Percentiles rank a stretch among this genome's conserved stretches.
phyloP scores from a whole-genome alignment of 495 filamentous ascomycete genomes.

The Neurospora africana region DNA sequence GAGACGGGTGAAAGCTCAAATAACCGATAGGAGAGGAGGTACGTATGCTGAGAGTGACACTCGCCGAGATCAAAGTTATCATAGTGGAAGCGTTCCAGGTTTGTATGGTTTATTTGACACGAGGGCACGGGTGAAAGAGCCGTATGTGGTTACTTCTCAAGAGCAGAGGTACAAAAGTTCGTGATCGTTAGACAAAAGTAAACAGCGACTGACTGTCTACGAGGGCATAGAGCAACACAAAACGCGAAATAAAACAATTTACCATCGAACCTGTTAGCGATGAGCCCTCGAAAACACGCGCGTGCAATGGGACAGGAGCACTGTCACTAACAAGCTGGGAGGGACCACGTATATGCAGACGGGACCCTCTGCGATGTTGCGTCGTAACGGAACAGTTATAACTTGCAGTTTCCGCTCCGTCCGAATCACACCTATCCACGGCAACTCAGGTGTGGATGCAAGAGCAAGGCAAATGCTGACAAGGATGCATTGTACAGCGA shows the following conservation, averaged over 20 bases:
- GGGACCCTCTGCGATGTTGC: not conserved
- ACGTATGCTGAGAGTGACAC: not conserved
- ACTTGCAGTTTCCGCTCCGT: not conserved
- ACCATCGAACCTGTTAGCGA: not conserved
- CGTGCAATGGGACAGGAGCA: not conserved
- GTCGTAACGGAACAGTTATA: not conserved
- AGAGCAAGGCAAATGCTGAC: not conserved
- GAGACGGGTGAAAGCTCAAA: not conserved
- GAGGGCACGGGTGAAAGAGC: not conserved
- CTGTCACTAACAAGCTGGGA: not conserved
- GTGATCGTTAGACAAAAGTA: not conserved
- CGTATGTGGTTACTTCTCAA: not conserved
- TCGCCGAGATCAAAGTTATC: not conserved
- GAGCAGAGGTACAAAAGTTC: no score
- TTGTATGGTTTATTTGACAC: not conserved
- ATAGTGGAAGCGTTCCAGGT: not conserved
- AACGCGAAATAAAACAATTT: not conserved
- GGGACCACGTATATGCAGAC: not conserved
- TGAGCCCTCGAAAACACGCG: not conserved
- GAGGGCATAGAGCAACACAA: not conserved
- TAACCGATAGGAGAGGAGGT: not conserved
- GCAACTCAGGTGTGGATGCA: not conserved
- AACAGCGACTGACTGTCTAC: not conserved
- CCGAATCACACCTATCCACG: not conserved
- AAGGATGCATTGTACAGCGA: not conserved